A percentile compares a stretch with the other conserved stretches of the same genome.
Evolutionary conservation across 225 moss, liverwort and hornwort genomes (phyloP).

Genomic region (Physcomitrellopsis africana): DNA sequence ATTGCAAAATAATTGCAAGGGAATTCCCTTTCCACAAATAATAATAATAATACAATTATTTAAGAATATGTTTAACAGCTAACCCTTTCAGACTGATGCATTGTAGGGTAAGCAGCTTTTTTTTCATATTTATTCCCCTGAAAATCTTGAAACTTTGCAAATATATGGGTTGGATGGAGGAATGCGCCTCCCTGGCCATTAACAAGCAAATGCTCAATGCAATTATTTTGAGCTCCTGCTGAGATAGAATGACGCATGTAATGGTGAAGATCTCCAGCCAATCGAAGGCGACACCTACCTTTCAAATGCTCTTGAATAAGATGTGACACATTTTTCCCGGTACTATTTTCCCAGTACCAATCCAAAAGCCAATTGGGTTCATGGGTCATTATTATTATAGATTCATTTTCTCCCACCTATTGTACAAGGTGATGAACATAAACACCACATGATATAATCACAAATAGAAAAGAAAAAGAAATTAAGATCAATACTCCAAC

Average conservation of each 20-base stretch:
- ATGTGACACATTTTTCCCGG: conserved; percentile 52
- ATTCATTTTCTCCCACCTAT: conserved; percentile 57
- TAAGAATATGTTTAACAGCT: conserved; percentile 29
- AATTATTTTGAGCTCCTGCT: not conserved
- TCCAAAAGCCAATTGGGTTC: conserved; percentile 74
- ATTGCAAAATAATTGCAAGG: too few relatives aligned
- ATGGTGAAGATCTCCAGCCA: conserved; percentile 63
- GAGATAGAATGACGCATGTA: conserved; percentile 62
- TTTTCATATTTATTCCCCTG: conserved; percentile 46
- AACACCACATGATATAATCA: too few relatives aligned
- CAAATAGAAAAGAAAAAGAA: too few relatives aligned
- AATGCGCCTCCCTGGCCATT: conserved; percentile 70
- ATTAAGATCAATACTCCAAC: too few relatives aligned
- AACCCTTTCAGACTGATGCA: conserved; percentile 52
- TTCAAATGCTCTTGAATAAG: conserved; percentile 49
- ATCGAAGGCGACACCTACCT: conserved; percentile 51
- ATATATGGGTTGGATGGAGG: conserved; percentile 64
- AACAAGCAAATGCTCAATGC: conserved; percentile 51
- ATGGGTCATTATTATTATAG: conserved; percentile 59
- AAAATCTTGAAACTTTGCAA: conserved; percentile 48
- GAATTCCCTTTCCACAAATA: too few relatives aligned
- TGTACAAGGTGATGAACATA: too few relatives aligned
- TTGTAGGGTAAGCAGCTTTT: conserved; percentile 43
- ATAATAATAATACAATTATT: too few relatives aligned
- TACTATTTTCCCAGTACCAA: conserved; percentile 61